Evolutionary conservation across 805 yeast species (phyloP), one percentile per base, ranked within the genome.

Genomic region (Metschnikowia aberdeeniae): DNA sequence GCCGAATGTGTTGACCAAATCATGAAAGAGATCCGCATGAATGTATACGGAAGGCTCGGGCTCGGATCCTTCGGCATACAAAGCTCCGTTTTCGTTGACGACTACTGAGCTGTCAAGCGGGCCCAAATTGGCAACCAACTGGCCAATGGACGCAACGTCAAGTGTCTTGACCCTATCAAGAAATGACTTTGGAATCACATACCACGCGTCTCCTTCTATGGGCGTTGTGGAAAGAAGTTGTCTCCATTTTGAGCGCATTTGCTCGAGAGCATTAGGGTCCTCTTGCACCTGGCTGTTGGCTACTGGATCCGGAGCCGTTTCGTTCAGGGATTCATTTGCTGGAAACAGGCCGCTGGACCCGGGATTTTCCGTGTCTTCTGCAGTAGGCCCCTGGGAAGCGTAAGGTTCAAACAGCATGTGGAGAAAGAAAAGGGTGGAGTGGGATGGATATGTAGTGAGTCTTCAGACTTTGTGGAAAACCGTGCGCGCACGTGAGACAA

Each of bases 1-100:
- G 0, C 85, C 86, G 59, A 81, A 82, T 82, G 84, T 78, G 28
- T 68, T 66, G 1, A 58, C 61, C 8, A 84, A 59, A 46, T 67
- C 56, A 3, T 67, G 55, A 52, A 78, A 82, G 2, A 76, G 68
- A 5, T 64, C 60, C 6, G 73, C 74, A 0, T 78, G 64, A 0
- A 83, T 61, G 33, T 53, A 55, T 35, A 50, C 46, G 11, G 59
- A 50, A n/a, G 54, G 52, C 24, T 48, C 55, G 1, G 61, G 52
- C 34, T 56, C 62, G 12, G 43, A 29, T 10, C 38, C 42, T 24
- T 52, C 62, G 12, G 53, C 54, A 30, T 70, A 65, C 47, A 80
- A 68, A 30, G 71, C 61, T 1, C 80, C 80, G 36, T 63, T 62
- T 12, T 62, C 66, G 46, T 72, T 76, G n/a, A 76, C 64, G 13